A percentile compares a stretch with the other conserved stretches of the same genome.
phyloP scores from a whole-genome alignment of 768 basidiomycete genomes.

The Porphyrellus cyaneotinctus region DNA sequence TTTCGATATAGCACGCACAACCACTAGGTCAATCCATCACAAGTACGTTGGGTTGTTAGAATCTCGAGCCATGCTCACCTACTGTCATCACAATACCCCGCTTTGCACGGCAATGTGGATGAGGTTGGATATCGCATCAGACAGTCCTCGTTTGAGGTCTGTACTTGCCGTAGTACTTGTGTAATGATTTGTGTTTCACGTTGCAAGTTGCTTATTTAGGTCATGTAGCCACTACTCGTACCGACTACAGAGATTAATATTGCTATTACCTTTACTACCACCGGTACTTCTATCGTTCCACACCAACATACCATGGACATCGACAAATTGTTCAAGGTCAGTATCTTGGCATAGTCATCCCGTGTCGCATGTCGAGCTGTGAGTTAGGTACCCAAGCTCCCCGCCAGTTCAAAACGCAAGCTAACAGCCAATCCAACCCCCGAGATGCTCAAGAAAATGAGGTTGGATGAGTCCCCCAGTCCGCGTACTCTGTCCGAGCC shows the following conservation, averaged over 20 bases:
- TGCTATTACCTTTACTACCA: too few species aligned
- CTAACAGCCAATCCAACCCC: conserved; percentile 73
- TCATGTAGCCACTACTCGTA: too few species aligned
- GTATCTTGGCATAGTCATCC: background rate
- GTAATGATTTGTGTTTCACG: background rate
- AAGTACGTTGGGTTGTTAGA: conserved; percentile 29
- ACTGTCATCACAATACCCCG: conserved; percentile 4
- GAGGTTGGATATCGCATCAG: conserved; percentile 4
- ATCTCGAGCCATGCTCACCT: conserved; percentile 24
- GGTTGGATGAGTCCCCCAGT: conserved; percentile 40
- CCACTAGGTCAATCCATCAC: conserved; percentile 4
- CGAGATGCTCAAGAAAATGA: conserved; percentile 81
- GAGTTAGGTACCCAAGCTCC: conserved; percentile 62
- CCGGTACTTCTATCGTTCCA: too few species aligned
- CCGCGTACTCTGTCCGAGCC: conserved; percentile 6
- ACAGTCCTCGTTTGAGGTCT: background rate
- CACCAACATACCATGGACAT: too few species aligned
- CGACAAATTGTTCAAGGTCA: conserved; percentile 48
- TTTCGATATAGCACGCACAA: background rate
- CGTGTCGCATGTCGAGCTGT: background rate
- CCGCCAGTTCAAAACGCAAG: conserved; percentile 63
- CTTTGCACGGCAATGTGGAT: conserved; percentile 4
- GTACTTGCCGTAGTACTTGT: conserved; percentile 1
- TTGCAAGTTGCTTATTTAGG: conserved; percentile 21
- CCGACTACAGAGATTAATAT: too few species aligned